These are phyloP conservation scores for Sporodiniella umbellata DNA, from an alignment of 371 early-diverging fungal species.

Conservation along the genomic window DNA sequence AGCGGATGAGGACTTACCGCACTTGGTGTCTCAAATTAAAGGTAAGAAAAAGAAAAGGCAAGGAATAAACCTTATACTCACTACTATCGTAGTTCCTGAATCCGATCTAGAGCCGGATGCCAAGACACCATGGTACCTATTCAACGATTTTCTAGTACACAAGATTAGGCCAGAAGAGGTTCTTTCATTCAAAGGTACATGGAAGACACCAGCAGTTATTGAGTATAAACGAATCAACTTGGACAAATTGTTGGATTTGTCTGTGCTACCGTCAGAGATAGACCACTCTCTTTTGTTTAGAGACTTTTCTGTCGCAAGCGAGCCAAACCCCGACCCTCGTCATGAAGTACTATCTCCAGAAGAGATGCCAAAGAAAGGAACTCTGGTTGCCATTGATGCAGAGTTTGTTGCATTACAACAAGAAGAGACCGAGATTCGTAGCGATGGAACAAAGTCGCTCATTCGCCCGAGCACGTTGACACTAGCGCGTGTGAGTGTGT, in stretches of 20 bases:
- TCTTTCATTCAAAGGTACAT: slow-evolving; percentile 60
- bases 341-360: slow-evolving; percentile 51
- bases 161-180: slow-evolving; percentile 69
- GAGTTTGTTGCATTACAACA: slow-evolving; percentile 90
- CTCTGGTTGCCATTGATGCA: slow-evolving; percentile 85
- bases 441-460: slow-evolving; percentile 83
- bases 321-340: slow-evolving; percentile 47
- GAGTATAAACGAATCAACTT: slow-evolving; percentile 65
- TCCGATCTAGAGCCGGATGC: slow-evolving; percentile 28
- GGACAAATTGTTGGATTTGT: slow-evolving; percentile 34
- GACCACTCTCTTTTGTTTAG: slow-evolving; percentile 48
- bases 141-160: slow-evolving; percentile 93
- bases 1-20: slow-evolving; percentile 61
- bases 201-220: slow-evolving; percentile 80
- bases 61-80: neutral
- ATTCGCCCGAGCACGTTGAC: slow-evolving; percentile 78
- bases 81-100: slow-evolving; percentile 22
- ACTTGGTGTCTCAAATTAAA: slow-evolving; percentile 73
- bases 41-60: slow-evolving; percentile 32
- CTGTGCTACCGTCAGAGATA: slow-evolving; percentile 29
- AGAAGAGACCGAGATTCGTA: slow-evolving; percentile 89
- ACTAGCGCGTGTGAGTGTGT: slow-evolving; percentile 87
- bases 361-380: slow-evolving; percentile 68
- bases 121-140: slow-evolving; percentile 76
- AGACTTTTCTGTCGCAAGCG: slow-evolving; percentile 43